phyloP scores from a whole-genome alignment of 768 basidiomycete genomes.

The Auriscalpium vulgare region DNA sequence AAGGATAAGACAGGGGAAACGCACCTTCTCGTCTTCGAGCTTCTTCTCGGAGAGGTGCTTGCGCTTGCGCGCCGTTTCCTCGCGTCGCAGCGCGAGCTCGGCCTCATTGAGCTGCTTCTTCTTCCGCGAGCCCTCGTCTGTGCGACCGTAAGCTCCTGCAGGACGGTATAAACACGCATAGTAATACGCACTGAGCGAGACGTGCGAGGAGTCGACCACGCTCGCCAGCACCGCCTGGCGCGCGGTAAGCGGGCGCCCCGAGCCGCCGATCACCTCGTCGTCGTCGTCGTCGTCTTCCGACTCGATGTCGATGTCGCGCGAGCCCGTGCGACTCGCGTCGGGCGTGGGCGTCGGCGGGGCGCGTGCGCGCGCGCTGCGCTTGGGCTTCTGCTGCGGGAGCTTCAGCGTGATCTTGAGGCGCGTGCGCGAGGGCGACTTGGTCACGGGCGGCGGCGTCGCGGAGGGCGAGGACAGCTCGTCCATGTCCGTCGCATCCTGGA shows the following conservation, averaged over 20 bases:
- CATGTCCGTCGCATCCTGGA: constrained; percentile 5
- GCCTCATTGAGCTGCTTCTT: constrained; percentile 66
- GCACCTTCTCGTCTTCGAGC: constrained; percentile 77
- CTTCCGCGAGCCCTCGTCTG: constrained; percentile 31
- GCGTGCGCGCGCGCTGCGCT: constrained; percentile 15
- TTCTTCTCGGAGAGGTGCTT: constrained; percentile 78
- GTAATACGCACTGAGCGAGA: constrained; percentile 49
- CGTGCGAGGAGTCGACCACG: constrained; percentile 60
- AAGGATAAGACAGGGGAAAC: background rate
- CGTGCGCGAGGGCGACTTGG: constrained; percentile 18
- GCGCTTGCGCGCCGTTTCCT: constrained; percentile 78
- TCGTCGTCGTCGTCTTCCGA: constrained; percentile 25
- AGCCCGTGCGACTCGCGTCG: background rate
- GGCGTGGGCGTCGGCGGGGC: constrained; percentile 19
- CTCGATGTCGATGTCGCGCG: constrained; percentile 36
- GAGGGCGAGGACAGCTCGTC: constrained; percentile 16
- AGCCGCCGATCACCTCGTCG: constrained; percentile 19
- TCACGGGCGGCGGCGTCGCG: constrained; percentile 11
- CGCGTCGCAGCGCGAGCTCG: constrained; percentile 64
- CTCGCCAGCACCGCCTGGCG: constrained; percentile 67
- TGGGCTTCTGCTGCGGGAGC: constrained; percentile 30
- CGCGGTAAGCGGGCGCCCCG: constrained; percentile 28
- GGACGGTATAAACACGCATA: background rate
- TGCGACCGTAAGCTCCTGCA: background rate
- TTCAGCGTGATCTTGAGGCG: constrained; percentile 58